These are phyloP conservation scores for Pseudomicrostroma phylloplanum DNA, from an alignment of 1,284 basidiomycete species.

Conservation along the genomic window DNA sequence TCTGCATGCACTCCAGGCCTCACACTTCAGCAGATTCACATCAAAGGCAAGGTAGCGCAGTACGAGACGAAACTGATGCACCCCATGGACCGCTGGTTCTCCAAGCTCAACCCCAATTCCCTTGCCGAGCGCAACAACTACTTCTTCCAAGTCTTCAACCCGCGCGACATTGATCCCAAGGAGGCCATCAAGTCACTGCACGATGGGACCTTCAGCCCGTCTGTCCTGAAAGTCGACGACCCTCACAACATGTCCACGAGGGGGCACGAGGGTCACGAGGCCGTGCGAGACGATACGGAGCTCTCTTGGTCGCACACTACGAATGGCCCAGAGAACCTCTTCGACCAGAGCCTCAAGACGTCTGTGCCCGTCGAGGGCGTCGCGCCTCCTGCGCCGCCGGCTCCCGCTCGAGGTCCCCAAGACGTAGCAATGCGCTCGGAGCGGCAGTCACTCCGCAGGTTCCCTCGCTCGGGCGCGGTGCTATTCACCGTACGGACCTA, in stretches of 20 bases:
- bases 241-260: conserved; percentile 39
- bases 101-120: conserved; percentile 12
- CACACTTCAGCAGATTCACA: conserved; percentile 67
- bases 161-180: conserved; percentile 3
- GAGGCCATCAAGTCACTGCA: conserved; percentile 7
- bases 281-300: conserved; percentile 52
- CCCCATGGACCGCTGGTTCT: conserved; percentile 20
- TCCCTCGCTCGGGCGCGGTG: conserved; percentile 57
- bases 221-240: conserved; percentile 7
- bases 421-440: conserved; percentile 56
- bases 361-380: conserved; percentile 11
- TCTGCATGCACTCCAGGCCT: conserved; percentile 54
- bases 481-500: conserved; percentile 71
- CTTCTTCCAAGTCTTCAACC: conserved; percentile 47
- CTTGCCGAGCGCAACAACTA: conserved; percentile 20
- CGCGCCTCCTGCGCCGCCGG: background rate
- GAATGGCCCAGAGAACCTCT: conserved; percentile 62
- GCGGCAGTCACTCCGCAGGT: conserved; percentile 65
- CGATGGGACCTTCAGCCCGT: conserved; percentile 12
- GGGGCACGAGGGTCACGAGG: conserved; percentile 23
- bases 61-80: conserved; percentile 57
- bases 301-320: conserved; percentile 64
- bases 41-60: conserved; percentile 35
- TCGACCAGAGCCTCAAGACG: conserved; percentile 47
- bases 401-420: conserved; percentile 1